Conservation (phyloP, 116 monocot species). For the Cymodocea nodosa region DNA sequence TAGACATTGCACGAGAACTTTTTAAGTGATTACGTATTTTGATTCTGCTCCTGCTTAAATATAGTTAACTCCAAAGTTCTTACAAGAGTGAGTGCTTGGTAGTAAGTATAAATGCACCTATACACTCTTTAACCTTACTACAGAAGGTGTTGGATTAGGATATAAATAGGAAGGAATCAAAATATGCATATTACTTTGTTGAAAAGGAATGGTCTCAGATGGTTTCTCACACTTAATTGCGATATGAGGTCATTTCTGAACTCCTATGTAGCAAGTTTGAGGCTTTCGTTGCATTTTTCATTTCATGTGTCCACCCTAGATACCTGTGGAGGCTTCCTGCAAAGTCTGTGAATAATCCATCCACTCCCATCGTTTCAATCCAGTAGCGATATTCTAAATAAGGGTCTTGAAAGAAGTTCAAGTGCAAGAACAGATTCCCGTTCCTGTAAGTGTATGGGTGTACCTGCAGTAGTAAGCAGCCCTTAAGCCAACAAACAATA, state of each 20-base stretch:
- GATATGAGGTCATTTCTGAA: background rate
- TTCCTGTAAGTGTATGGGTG: constrained; percentile 87
- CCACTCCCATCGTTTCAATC: constrained; percentile 51
- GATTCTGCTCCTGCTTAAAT: too few relatives aligned
- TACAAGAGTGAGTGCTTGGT: too few relatives aligned
- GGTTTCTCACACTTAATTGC: background rate
- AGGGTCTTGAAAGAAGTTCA: constrained; percentile 67
- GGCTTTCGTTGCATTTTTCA: constrained; percentile 6
- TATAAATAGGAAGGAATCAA: too few relatives aligned
- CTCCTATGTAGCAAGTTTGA: constrained; percentile 15
- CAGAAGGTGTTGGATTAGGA: too few relatives aligned
- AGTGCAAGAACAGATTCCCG: constrained; percentile 66
- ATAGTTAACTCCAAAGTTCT: too few relatives aligned
- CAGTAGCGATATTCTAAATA: constrained; percentile 72
- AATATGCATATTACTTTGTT: too few relatives aligned
- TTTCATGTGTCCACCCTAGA: constrained; percentile 30
- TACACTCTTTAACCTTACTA: too few relatives aligned
- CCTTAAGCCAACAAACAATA: background rate
- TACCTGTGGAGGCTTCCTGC: constrained; percentile 67
- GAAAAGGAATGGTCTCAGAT: too few relatives aligned
- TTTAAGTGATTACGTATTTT: too few relatives aligned
- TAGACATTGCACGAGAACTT: too few relatives aligned
- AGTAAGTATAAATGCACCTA: too few relatives aligned
- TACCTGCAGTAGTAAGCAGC: constrained; percentile 34
- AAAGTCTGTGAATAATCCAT: constrained; percentile 82